Evolutionary conservation across 1,284 basidiomycete genomes (phyloP).

Genomic region (Dichomitus squalens): DNA sequence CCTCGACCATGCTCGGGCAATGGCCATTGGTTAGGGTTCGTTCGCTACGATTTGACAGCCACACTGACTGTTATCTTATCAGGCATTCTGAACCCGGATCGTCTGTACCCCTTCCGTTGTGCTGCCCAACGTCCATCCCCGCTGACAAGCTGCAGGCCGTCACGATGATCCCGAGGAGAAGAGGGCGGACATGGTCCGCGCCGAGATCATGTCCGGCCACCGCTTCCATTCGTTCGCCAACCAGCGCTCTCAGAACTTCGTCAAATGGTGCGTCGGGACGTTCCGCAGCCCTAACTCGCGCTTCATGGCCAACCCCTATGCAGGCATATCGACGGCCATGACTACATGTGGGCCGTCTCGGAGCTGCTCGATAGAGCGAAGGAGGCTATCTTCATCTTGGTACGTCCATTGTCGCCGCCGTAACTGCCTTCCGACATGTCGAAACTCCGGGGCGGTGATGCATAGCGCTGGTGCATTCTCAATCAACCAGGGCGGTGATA

Average conservation of each 20-base stretch:
- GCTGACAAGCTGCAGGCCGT: conserved; percentile 46
- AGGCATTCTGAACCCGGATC: conserved; percentile 63
- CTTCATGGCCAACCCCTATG: neutral
- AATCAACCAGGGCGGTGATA: too few species aligned
- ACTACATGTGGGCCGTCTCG: conserved; percentile 93
- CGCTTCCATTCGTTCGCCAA: conserved; percentile 85
- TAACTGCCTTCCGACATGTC: too few species aligned
- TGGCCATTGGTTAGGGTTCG: conserved; percentile 22
- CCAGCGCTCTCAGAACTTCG: conserved; percentile 68
- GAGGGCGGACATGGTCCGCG: conserved; percentile 62
- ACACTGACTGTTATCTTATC: conserved; percentile 9
- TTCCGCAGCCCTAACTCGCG: too few species aligned
- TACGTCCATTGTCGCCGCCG: too few species aligned
- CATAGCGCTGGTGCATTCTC: too few species aligned
- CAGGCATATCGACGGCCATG: conserved; percentile 86
- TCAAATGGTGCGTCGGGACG: conserved; percentile 72
- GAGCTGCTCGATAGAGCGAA: conserved; percentile 81
- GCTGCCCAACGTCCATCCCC: conserved; percentile 1
- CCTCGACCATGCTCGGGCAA: conserved; percentile 33
- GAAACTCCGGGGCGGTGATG: too few species aligned
- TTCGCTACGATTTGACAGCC: neutral
- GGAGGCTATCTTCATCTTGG: conserved; percentile 80
- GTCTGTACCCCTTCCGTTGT: conserved; percentile 40
- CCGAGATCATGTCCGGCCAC: conserved; percentile 77
- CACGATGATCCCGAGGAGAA: conserved; percentile 80